These are phyloP conservation scores for Agroathelia rolfsii DNA, from an alignment of 1,284 basidiomycete genomes.

Conservation along the genomic window DNA sequence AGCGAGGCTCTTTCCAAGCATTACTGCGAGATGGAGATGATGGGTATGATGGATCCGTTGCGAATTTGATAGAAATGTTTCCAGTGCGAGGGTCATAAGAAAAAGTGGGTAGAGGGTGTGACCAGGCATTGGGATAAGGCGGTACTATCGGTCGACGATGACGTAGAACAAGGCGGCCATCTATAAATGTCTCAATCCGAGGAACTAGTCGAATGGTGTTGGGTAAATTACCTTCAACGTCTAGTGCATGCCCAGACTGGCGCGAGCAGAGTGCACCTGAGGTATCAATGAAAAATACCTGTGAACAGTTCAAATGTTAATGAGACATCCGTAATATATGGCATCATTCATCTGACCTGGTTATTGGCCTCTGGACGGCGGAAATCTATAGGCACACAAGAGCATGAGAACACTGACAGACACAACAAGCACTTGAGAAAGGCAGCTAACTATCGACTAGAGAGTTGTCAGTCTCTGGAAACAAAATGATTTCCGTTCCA, in stretches of 20 bases:
- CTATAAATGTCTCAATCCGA: slow-evolving; percentile 22
- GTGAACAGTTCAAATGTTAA: slow-evolving; percentile 5
- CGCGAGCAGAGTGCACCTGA: slow-evolving; percentile 66
- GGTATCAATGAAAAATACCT: slow-evolving; percentile 76
- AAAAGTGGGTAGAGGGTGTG: slow-evolving; percentile 68
- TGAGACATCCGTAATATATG: background rate
- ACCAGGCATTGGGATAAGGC: slow-evolving; percentile 66
- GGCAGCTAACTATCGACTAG: slow-evolving; percentile 56
- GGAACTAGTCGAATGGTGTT: slow-evolving; percentile 1
- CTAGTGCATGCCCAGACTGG: slow-evolving; percentile 70
- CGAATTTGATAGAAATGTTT: slow-evolving; percentile 51
- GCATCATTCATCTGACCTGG: slow-evolving; percentile 46
- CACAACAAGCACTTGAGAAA: slow-evolving; percentile 1
- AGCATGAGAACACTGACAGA: slow-evolving; percentile 7
- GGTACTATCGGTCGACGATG: slow-evolving; percentile 63
- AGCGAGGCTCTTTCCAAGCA: slow-evolving; percentile 48
- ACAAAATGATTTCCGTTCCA: slow-evolving; percentile 54
- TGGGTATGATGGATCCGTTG: slow-evolving; percentile 53
- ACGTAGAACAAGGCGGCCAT: slow-evolving; percentile 53
- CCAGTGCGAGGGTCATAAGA: slow-evolving; percentile 42
- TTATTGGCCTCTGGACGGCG: slow-evolving; percentile 60
- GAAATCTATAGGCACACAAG: slow-evolving; percentile 33
- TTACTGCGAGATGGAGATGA: slow-evolving; percentile 25
- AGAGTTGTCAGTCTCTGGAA: slow-evolving; percentile 60
- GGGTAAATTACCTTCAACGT: slow-evolving; percentile 49